These are phyloP conservation scores for Chytriomyces confervae DNA, from an alignment of 192 early-diverging fungal species.

Conservation along the genomic window DNA sequence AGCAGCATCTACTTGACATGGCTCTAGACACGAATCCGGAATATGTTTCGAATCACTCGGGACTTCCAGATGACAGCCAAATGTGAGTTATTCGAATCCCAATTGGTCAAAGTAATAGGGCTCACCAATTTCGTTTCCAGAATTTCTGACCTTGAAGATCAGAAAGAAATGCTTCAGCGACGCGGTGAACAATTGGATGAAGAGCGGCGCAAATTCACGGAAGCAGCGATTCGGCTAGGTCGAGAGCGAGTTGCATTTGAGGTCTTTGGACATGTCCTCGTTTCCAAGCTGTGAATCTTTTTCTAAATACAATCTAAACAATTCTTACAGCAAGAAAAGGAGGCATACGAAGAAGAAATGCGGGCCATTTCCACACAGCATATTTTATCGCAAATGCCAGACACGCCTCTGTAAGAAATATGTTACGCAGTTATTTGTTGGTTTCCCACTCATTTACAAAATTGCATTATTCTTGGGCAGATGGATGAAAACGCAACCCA, in stretches of 20 bases:
- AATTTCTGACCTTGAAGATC: constrained; percentile 28
- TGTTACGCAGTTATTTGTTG: background rate
- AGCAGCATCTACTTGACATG: constrained; percentile 48
- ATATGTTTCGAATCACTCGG: too few species aligned
- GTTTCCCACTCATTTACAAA: too few species aligned
- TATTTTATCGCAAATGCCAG: constrained; percentile 28
- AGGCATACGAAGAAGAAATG: constrained; percentile 21
- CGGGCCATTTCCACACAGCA: background rate
- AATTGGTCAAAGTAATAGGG: too few species aligned
- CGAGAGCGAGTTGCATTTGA: constrained; percentile 62
- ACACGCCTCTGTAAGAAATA: constrained; percentile 8
- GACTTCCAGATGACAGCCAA: too few species aligned
- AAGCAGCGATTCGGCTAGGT: constrained; percentile 74
- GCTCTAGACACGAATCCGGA: constrained; percentile 29
- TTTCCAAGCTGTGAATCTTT: too few species aligned
- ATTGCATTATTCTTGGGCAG: background rate
- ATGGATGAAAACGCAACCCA: background rate
- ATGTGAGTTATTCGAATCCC: too few species aligned
- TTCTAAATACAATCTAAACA: too few species aligned
- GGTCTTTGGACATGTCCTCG: too few species aligned
- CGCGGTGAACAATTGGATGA: constrained; percentile 58
- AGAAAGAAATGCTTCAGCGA: constrained; percentile 49
- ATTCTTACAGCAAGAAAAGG: constrained; percentile 3
- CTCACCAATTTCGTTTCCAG: background rate
- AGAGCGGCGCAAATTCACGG: constrained; percentile 71